Evolutionary conservation across 345 rosid genomes (phyloP), one percentile per base, ranked within the genome.

Genomic region (Hypericum androsaemum): DNA sequence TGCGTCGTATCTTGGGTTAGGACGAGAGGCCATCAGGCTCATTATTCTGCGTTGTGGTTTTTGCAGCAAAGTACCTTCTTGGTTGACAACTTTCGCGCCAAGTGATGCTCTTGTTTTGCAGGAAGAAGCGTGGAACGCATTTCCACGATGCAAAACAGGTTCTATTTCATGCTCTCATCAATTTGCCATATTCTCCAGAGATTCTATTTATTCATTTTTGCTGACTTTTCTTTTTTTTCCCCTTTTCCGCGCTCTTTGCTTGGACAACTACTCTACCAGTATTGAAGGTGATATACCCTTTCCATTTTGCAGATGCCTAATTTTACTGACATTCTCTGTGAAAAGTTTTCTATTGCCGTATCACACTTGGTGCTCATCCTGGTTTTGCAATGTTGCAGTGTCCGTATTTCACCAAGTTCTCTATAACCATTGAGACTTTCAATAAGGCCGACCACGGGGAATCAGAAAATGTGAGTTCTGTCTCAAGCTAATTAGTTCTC

Each of bases 121-220:
- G 50, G 89, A 83, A 70, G 86, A 77, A 64, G 81, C 89, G 7
- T 80, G 89, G 89, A 83, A 83, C 66, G 79, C 89, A 22, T 83
- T 75, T 50, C 89, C 89, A 16, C 77, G 81, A 66, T 83, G 86
- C 68, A 83, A 80, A 76, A 80, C 89, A 66, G 85, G 89, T 82
- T 22, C 32, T 22, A 22, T 22, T 22, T 22, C 32, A 22, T n/a
- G n/a, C 32, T 22, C 32, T 22, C 32, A 1, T 22, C 32, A 22
- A 1, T 22, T 44, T 61, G 60, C 42, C 9, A 35, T 43, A 38
- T 58, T 17, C 42, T 61, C 39, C 32, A 4, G 32, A 22, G 32
- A 56, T 7, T 8, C 1, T 15, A 22, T 5, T 5, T 32, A 0
- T 7, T 49, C 10, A 59, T 52, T 37, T 32, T 15, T 51, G 5